phyloP scores from a whole-genome alignment of 208 protist genomes.

The Sergeia podlipaevii region DNA sequence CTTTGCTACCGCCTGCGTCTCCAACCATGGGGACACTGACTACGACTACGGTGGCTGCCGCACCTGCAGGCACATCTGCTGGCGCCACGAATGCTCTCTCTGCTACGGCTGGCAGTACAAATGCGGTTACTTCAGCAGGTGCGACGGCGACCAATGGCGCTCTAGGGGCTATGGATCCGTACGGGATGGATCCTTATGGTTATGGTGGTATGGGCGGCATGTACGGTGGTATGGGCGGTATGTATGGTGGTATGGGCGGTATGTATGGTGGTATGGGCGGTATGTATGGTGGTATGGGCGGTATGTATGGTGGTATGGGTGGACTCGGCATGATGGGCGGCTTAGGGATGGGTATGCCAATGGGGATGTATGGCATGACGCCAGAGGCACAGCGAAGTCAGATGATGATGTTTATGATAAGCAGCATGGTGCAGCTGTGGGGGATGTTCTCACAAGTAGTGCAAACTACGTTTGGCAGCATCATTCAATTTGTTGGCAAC shows the following conservation, averaged over 20 bases:
- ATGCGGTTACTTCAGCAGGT: not conserved
- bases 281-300: constrained; percentile 13
- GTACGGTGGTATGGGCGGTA: constrained; percentile 22
- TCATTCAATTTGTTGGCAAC: constrained; percentile 76
- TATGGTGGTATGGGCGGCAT: constrained; percentile 17
- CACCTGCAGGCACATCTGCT: no score
- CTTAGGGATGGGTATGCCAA: constrained; percentile 24
- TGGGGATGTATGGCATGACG: constrained; percentile 77
- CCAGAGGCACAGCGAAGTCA: constrained; percentile 80
- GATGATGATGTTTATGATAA: constrained; percentile 89
- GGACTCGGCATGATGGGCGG: constrained; percentile 40
- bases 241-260: constrained; percentile 45
- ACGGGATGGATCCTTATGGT: constrained; percentile 11
- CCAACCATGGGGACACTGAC: no score
- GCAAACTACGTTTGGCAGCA: constrained; percentile 80
- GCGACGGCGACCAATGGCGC: not conserved
- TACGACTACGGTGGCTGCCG: no score
- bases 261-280: constrained; percentile 48
- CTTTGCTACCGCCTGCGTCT: no score
- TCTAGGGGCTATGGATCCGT: constrained; percentile 1
- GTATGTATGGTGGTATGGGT: constrained; percentile 22
- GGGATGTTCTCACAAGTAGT: constrained; percentile 83
- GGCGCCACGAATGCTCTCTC: no score
- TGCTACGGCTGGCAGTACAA: no score
- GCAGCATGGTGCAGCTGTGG: constrained; percentile 80